A percentile compares a stretch with the other conserved stretches of the same genome.
These are phyloP conservation scores for Aspergillus neoniger DNA, from an alignment of 2,329 filamentous ascomycete species.

Conservation along the genomic window DNA sequence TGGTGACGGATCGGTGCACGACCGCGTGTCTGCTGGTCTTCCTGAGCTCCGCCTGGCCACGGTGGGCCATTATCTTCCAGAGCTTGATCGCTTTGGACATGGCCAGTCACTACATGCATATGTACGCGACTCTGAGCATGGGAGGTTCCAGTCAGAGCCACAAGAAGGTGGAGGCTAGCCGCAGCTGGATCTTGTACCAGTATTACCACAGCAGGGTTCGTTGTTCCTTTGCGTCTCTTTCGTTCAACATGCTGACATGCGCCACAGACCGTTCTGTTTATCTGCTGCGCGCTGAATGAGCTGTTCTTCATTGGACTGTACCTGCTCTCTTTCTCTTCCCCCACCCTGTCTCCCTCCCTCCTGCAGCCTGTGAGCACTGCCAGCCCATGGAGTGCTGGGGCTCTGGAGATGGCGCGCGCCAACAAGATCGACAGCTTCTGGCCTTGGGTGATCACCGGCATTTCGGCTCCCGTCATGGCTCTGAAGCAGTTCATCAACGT, in stretches of 20 bases:
- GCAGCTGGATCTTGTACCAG: slow-evolving; percentile 86
- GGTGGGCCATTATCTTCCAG: slow-evolving; percentile 94
- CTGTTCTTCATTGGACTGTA: slow-evolving; percentile 98
- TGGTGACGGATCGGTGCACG: slow-evolving; percentile 98
- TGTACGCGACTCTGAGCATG: slow-evolving; percentile 93
- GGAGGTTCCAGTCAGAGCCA: slow-evolving; percentile 78
- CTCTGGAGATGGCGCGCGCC: slow-evolving; percentile 85
- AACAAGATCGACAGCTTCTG: slow-evolving; percentile 84
- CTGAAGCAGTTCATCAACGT: slow-evolving; percentile 94
- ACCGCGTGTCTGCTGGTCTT: slow-evolving; percentile 95
- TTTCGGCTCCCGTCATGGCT: slow-evolving; percentile 84
- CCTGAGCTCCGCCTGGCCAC: slow-evolving; percentile 88
- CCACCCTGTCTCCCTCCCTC: slow-evolving; percentile 82
- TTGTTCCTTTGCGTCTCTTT: slow-evolving; percentile 17
- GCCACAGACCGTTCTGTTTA: slow-evolving; percentile 78
- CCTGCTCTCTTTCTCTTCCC: slow-evolving; percentile 93
- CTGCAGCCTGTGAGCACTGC: slow-evolving; percentile 73
- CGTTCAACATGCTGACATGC: slow-evolving; percentile 12
- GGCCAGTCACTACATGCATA: slow-evolving; percentile 97
- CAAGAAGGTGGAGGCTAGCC: slow-evolving; percentile 86
- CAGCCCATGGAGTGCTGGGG: slow-evolving; percentile 87
- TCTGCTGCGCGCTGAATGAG: slow-evolving; percentile 89
- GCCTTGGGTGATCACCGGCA: slow-evolving; percentile 77
- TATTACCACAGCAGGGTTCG: slow-evolving; percentile 97
- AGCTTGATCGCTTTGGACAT: slow-evolving; percentile 88